Conservation (phyloP, 129 eudicot species). For the Lactuca saligna region DNA sequence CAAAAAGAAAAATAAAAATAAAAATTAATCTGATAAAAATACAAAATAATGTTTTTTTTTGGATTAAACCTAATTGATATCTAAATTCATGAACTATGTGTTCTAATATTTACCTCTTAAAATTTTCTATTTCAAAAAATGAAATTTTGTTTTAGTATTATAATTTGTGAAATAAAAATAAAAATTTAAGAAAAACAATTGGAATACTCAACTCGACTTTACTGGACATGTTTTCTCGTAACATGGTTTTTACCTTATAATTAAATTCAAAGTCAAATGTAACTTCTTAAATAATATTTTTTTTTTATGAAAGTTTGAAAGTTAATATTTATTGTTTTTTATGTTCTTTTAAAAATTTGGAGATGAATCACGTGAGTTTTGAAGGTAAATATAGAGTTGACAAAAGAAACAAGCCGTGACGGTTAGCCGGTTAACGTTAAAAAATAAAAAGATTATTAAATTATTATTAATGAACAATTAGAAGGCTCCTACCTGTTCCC, state of each 20-base stretch:
- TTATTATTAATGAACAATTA: slow-evolving; percentile 18
- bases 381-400: slow-evolving; percentile 20
- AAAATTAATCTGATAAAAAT: no score
- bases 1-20: no score
- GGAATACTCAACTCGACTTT: background rate
- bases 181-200: no score
- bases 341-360: background rate
- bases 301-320: background rate
- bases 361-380: slow-evolving; percentile 28
- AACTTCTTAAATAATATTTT: background rate
- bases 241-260: no score
- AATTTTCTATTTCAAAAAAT: no score
- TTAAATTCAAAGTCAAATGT: background rate
- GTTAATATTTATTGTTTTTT: background rate
- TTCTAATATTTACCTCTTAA: no score
- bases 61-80: no score
- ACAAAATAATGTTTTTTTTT: no score
- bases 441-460: slow-evolving; percentile 21
- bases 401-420: slow-evolving; percentile 8
- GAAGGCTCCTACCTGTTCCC: slow-evolving; percentile 23
- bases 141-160: no score
- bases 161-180: no score
- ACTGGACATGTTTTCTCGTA: background rate
- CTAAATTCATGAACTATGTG: no score
- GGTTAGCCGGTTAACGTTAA: slow-evolving; percentile 26